Percentiles rank a stretch among this genome's conserved stretches.
Evolutionary conservation across 1,284 basidiomycete genomes (phyloP).

Genomic region (Ustilago esculenta): DNA sequence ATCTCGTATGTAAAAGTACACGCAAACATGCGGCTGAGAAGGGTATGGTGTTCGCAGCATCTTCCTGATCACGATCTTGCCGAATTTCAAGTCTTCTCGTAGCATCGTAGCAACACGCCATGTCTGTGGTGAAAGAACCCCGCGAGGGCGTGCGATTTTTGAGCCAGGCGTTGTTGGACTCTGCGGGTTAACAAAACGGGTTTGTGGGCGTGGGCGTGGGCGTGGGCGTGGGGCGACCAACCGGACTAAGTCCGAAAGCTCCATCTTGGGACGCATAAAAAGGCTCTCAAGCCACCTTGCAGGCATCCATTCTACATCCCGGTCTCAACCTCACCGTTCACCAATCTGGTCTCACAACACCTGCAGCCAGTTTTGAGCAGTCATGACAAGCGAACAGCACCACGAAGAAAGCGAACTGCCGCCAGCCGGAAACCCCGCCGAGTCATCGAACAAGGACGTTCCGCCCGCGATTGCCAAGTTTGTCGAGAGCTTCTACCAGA

Average conservation of each 20-base stretch:
- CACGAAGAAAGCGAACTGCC: constrained; percentile 29
- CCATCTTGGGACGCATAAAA: too few relatives aligned
- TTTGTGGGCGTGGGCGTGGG: too few relatives aligned
- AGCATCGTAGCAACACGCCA: neutral
- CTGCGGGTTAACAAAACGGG: too few relatives aligned
- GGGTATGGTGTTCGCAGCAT: constrained; percentile 25
- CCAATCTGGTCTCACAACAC: too few relatives aligned
- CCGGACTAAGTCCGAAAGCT: too few relatives aligned
- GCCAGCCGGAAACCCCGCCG: constrained; percentile 31
- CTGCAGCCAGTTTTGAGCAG: too few relatives aligned
- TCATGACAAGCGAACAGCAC: constrained; percentile 10
- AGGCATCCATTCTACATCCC: too few relatives aligned
- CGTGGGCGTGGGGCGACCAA: too few relatives aligned
- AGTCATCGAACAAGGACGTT: constrained; percentile 27
- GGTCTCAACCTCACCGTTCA: too few relatives aligned
- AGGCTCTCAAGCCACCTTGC: neutral
- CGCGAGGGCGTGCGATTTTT: too few relatives aligned
- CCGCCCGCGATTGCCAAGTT: constrained; percentile 34
- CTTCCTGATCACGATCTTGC: constrained; percentile 30
- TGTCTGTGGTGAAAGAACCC: too few relatives aligned
- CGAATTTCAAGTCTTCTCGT: constrained; percentile 31
- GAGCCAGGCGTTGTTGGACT: too few relatives aligned
- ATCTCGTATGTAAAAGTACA: constrained; percentile 18
- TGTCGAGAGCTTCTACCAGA: constrained; percentile 36
- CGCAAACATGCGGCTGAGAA: constrained; percentile 29